These are phyloP conservation scores for Saccharomycopsis javanensis DNA, from an alignment of 805 yeast genomes.

Conservation along the genomic window DNA sequence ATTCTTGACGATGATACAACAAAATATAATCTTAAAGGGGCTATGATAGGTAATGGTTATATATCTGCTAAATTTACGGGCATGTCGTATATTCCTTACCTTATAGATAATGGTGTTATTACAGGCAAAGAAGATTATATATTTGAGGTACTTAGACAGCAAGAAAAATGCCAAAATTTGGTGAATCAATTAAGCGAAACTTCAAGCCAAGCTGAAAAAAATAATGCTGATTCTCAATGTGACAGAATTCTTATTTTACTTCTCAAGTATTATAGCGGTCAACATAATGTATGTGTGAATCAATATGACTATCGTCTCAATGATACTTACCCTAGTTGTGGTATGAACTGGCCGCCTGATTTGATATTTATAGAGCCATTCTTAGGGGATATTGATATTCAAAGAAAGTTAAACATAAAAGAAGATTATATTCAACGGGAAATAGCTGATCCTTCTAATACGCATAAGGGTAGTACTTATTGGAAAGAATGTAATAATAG, in stretches of 20 bases:
- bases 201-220: slow-evolving; percentile 18
- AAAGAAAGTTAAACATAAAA: slow-evolving; percentile 43
- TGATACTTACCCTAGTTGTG: slow-evolving; percentile 63
- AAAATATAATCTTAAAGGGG: slow-evolving; percentile 38
- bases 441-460: background rate
- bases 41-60: slow-evolving; percentile 74
- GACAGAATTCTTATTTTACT: slow-evolving; percentile 31
- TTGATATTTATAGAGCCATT: slow-evolving; percentile 44
- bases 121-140: slow-evolving; percentile 21
- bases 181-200: slow-evolving; percentile 3
- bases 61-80: slow-evolving; percentile 65
- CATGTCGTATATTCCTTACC: slow-evolving; percentile 55
- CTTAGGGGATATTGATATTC: slow-evolving; percentile 39
- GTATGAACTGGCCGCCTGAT: slow-evolving; percentile 75
- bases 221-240: slow-evolving; percentile 30
- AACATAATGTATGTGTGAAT: slow-evolving; percentile 32
- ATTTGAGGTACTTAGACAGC: slow-evolving; percentile 4
- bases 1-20: slow-evolving; percentile 29
- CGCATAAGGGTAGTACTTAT: slow-evolving; percentile 8
- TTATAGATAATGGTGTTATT: slow-evolving; percentile 40
- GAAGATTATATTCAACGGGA: slow-evolving; percentile 23
- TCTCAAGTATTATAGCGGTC: slow-evolving; percentile 24
- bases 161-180: slow-evolving; percentile 19
- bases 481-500: slow-evolving; percentile 76
- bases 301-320: slow-evolving; percentile 55